Percentiles rank a stretch among this genome's conserved stretches.
phyloP scores from a whole-genome alignment of 1,284 basidiomycete species.

The Cryptococcus sp. region DNA sequence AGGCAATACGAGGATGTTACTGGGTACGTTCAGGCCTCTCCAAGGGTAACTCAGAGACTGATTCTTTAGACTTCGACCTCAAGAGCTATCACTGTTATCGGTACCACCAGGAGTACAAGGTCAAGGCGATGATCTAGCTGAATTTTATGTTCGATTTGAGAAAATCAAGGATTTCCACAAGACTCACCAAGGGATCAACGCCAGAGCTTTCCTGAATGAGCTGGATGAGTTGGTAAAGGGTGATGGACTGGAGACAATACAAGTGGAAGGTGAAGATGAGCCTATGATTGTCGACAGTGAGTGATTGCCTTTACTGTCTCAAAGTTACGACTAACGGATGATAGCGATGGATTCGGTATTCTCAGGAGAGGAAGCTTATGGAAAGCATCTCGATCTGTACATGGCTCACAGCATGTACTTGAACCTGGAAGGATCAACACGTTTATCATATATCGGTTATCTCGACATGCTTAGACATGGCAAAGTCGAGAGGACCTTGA shows the following conservation, averaged over 20 bases:
- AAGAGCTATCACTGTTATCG: conserved; percentile 47
- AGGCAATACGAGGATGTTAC: conserved; percentile 70
- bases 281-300: conserved; percentile 55
- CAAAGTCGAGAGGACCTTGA: conserved; percentile 57
- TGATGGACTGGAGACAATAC: conserved; percentile 41
- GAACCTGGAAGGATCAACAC: conserved; percentile 78
- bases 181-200: conserved; percentile 84
- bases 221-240: conserved; percentile 61
- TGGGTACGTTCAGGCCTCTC: conserved; percentile 35
- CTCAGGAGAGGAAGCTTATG: conserved; percentile 92
- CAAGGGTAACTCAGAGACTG: conserved; percentile 50
- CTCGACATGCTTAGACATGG: conserved; percentile 65
- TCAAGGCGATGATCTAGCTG: conserved; percentile 65
- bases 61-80: conserved; percentile 50
- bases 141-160: conserved; percentile 90
- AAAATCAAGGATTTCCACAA: conserved; percentile 93
- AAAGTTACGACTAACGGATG: conserved; percentile 2
- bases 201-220: conserved; percentile 74
- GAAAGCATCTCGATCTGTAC: conserved; percentile 91
- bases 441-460: conserved; percentile 86
- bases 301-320: conserved; percentile 5
- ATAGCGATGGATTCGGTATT: conserved; percentile 81
- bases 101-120: conserved; percentile 47
- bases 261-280: conserved; percentile 63
- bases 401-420: conserved; percentile 80